Percentiles rank a stretch among this genome's conserved stretches.
Conservation (phyloP, 106 monocot genomes). For the Triglochin maritima region DNA sequence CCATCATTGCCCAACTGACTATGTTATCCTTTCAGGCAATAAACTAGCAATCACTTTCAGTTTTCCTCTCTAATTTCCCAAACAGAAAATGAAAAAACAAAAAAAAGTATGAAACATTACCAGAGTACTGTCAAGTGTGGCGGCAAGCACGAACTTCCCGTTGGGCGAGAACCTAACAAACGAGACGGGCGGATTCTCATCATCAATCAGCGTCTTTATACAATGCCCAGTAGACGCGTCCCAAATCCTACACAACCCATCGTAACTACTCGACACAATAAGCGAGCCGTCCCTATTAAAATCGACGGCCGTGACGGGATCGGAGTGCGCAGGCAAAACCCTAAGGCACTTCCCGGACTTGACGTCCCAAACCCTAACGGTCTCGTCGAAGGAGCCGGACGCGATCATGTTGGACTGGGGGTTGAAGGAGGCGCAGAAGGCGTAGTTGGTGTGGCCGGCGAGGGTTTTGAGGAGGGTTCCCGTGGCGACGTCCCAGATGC, state of each 20-base stretch:
- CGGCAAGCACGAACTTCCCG: slow-evolving; percentile 47
- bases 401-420: slow-evolving; percentile 56
- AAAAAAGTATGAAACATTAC: slow-evolving; percentile 8
- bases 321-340: slow-evolving; percentile 51
- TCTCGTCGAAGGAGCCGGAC: slow-evolving; percentile 59
- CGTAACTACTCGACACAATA: slow-evolving; percentile 49
- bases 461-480: slow-evolving; percentile 26
- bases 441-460: slow-evolving; percentile 48
- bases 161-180: slow-evolving; percentile 53
- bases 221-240: slow-evolving; percentile 43
- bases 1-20: too few species aligned
- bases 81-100: not conserved
- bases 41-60: too few species aligned
- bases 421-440: slow-evolving; percentile 42
- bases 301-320: slow-evolving; percentile 45
- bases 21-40: too few species aligned
- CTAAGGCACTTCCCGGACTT: slow-evolving; percentile 37
- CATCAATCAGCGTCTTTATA: slow-evolving; percentile 45
- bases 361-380: slow-evolving; percentile 48
- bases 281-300: slow-evolving; percentile 42
- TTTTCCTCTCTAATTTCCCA: too few species aligned
- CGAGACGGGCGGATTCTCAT: slow-evolving; percentile 44
- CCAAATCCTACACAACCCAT: slow-evolving; percentile 50
- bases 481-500: slow-evolving; percentile 37
- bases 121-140: slow-evolving; percentile 38